Percentiles rank a stretch among this genome's conserved stretches.
phyloP scores from a whole-genome alignment of 331 rosid species.

The Erythrophleum ivorense region DNA sequence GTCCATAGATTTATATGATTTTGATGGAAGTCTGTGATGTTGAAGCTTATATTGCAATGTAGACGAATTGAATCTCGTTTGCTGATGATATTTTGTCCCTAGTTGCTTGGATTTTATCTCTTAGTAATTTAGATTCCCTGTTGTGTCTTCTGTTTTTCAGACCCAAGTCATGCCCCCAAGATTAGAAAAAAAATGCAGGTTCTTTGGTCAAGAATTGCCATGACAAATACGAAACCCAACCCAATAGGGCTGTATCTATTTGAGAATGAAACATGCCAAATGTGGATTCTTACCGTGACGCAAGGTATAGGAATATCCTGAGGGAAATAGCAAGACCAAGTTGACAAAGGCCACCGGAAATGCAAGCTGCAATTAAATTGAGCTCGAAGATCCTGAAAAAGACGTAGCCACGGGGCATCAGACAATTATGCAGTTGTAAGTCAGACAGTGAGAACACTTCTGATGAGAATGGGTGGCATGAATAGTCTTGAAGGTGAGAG shows the following conservation, averaged over 20 bases:
- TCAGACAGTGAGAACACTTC: neutral
- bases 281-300: neutral
- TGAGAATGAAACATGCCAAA: neutral
- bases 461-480: neutral
- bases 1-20: neutral
- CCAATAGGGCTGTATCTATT: neutral
- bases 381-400: slow-evolving; percentile 24
- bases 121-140: neutral
- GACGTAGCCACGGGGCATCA: neutral
- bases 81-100: neutral
- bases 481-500: slow-evolving; percentile 7
- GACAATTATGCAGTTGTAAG: neutral
- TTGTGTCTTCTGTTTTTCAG: neutral
- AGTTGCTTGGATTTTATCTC: neutral
- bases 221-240: neutral
- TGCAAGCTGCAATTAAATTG: neutral
- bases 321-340: neutral
- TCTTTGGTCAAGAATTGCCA: neutral
- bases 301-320: neutral
- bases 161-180: neutral
- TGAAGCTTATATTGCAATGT: neutral
- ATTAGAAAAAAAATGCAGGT: neutral
- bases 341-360: neutral
- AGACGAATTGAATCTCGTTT: neutral
- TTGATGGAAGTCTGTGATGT: neutral